Evolutionary conservation across 1,284 basidiomycete species (phyloP).

Genomic region (Caloboletus firmus): DNA sequence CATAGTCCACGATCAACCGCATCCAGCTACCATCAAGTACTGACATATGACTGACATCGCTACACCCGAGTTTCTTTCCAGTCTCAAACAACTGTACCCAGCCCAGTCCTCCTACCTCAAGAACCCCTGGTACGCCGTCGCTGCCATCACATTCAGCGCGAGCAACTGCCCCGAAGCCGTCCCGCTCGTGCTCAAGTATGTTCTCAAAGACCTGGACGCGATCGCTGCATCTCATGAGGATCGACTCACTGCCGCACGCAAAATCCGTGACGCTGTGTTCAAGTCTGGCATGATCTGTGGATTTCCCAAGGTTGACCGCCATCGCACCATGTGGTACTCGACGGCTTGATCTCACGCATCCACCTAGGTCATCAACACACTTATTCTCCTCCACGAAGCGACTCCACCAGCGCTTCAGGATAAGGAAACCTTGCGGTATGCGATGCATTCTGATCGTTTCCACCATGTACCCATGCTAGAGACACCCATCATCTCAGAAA

Average conservation of each 20-base stretch:
- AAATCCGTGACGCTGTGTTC: conserved; percentile 55
- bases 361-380: conserved; percentile 47
- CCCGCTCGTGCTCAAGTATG: conserved; percentile 51
- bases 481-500: conserved; percentile 37
- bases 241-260: conserved; percentile 43
- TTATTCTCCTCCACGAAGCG: conserved; percentile 41
- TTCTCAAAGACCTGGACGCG: conserved; percentile 42
- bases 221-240: conserved; percentile 34
- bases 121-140: conserved; percentile 58
- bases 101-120: conserved; percentile 9
- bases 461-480: not conserved
- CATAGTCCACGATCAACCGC: not conserved
- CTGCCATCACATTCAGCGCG: conserved; percentile 54
- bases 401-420: conserved; percentile 45
- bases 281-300: conserved; percentile 56
- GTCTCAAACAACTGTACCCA: conserved; percentile 28
- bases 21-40: not conserved
- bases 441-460: not conserved
- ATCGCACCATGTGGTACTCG: not conserved
- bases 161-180: conserved; percentile 56
- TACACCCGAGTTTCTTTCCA: conserved; percentile 26
- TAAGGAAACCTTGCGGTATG: conserved; percentile 39
- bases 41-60: conserved; percentile 23
- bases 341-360: not conserved
- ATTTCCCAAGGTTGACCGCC: conserved; percentile 46